Conservation (phyloP, 2,329 filamentous ascomycete species). For the Botrytis porri region DNA sequence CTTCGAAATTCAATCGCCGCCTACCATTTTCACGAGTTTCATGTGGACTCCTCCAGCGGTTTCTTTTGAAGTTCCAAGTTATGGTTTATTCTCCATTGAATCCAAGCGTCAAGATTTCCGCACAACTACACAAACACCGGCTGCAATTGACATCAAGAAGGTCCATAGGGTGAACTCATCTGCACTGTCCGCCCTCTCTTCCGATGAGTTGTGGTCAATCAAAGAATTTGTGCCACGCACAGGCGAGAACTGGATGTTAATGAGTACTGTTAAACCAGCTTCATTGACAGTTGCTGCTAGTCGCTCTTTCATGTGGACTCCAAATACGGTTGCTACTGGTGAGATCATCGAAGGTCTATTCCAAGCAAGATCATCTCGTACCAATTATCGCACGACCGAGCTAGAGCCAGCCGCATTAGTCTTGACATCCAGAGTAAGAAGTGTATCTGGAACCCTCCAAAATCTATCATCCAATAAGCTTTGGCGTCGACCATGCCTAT, state of each 20-base stretch:
- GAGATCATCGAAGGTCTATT: slow-evolving; percentile 28
- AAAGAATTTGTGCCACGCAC: background rate
- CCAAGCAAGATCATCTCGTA: slow-evolving; percentile 13
- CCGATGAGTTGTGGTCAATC: slow-evolving; percentile 28
- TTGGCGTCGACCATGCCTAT: slow-evolving; percentile 28
- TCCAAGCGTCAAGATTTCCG: slow-evolving; percentile 23
- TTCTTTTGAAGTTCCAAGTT: slow-evolving; percentile 1
- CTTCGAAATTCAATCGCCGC: background rate
- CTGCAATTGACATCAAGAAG: slow-evolving; percentile 25
- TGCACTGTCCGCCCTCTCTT: slow-evolving; percentile 23
- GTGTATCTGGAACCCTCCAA: slow-evolving; percentile 16
- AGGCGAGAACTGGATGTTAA: slow-evolving; percentile 23
- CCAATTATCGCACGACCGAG: slow-evolving; percentile 26
- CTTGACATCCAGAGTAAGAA: slow-evolving; percentile 30
- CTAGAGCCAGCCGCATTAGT: slow-evolving; percentile 31
- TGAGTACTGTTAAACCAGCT: background rate
- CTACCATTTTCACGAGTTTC: background rate
- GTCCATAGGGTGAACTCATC: slow-evolving; percentile 21
- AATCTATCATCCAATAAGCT: slow-evolving; percentile 31
- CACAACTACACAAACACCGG: slow-evolving; percentile 27
- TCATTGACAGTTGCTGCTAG: background rate
- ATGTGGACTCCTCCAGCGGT: slow-evolving; percentile 24
- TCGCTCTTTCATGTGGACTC: slow-evolving; percentile 25
- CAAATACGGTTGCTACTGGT: background rate
- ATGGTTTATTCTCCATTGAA: slow-evolving; percentile 29